Conservation (phyloP, 371 early-diverging fungal genomes). For the Sporodiniella umbellata region DNA sequence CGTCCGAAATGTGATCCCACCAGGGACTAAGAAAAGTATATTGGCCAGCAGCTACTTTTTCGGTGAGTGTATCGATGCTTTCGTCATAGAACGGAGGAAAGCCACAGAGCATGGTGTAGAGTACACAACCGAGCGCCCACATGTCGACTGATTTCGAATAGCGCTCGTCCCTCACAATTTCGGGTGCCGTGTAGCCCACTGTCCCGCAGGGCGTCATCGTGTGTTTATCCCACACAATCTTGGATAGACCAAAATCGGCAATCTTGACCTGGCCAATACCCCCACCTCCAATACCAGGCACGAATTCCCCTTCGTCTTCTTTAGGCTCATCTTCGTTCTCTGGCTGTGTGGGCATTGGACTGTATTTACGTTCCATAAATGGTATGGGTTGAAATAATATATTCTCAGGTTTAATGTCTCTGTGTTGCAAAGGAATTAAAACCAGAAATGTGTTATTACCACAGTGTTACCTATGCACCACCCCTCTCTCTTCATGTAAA, state of each 20-base stretch:
- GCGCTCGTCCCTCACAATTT: slow-evolving; percentile 78
- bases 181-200: slow-evolving; percentile 90
- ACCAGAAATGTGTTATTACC: not conserved
- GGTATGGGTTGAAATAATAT: slow-evolving; percentile 79
- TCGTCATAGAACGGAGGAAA: slow-evolving; percentile 92
- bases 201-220: slow-evolving; percentile 92
- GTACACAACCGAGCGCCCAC: slow-evolving; percentile 93
- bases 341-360: slow-evolving; percentile 34
- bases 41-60: slow-evolving; percentile 74
- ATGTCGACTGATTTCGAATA: slow-evolving; percentile 87
- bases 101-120: slow-evolving; percentile 86
- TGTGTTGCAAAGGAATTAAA: slow-evolving; percentile 5
- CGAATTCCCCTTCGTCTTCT: slow-evolving; percentile 72
- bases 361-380: slow-evolving; percentile 42
- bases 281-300: slow-evolving; percentile 71
- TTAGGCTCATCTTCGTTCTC: slow-evolving; percentile 54
- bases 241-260: slow-evolving; percentile 85
- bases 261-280: slow-evolving; percentile 83
- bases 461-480: slow-evolving; percentile 72
- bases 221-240: slow-evolving; percentile 76
- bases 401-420: slow-evolving; percentile 97
- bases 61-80: slow-evolving; percentile 68
- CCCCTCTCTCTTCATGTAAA: slow-evolving; percentile 82
- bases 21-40: slow-evolving; percentile 80
- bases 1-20: slow-evolving; percentile 83